Base-by-base conservation (phyloP, 208 protist genomes). In the Acanthamoeba royreba region DNA sequence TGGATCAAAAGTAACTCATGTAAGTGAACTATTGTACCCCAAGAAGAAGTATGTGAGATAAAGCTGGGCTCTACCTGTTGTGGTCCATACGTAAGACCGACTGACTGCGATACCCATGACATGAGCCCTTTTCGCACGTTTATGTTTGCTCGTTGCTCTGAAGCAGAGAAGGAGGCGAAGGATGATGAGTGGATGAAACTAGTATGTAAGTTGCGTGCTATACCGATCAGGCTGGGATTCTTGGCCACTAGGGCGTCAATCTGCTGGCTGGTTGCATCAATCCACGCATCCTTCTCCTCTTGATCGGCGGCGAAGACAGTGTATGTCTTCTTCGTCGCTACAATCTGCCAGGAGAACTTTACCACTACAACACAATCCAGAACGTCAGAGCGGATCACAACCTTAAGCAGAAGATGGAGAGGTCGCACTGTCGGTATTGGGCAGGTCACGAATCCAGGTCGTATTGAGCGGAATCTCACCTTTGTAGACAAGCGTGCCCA, bases 401-500 rank as follows among this genome's bases (percentile, higher is more conserved):
- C 11, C 38, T 5, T 33, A 47, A 74, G 42, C 15, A 74, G 11
- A 42, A 63, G 40, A 22, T 5, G 8, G 4, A 90, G 11, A 42
- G 33, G 17, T 40, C 38, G 52, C 69, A 92, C 85, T 11, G 17
- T 92, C 49, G 5, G 85, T 92, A 49, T 92, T 49, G 42, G 85
- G 85, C 17, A 92, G 38, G 49, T 92, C 85, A 8, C 85, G 43
- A 11, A 92, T 15, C 85, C 85, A 92, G 28, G 85, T 77, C 3
- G 85, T 55, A 11, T 49, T 49, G 47, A 92, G 28, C 47, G 33
- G 0, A 49, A 92, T 77, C 38, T 43, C 61, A 11, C 85, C 85
- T 35, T 92, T 92, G 85, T 52, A 92, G 40, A 87, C 17, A 42
- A 19, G 25, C 79, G 79, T n/a, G 79, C 79, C 52, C 79, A 87